phyloP scores from a whole-genome alignment of 805 yeast genomes.

The Candida golubevii region DNA sequence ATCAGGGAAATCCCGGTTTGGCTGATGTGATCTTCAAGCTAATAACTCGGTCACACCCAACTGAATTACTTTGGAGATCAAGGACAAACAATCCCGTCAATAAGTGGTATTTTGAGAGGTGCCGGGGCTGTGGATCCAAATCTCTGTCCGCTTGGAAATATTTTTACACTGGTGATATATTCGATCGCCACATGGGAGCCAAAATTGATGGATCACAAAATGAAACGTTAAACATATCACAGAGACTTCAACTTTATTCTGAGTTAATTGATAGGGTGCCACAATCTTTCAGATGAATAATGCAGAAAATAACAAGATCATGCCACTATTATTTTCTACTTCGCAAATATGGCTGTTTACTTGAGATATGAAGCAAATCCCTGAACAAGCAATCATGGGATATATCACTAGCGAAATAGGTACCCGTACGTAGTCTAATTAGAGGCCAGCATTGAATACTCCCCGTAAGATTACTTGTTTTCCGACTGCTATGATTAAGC shows the following conservation, averaged over 20 bases:
- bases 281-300: constrained; percentile 8
- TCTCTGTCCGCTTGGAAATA: constrained; percentile 38
- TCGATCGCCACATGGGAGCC: constrained; percentile 30
- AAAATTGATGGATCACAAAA: constrained; percentile 13
- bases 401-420: too few species aligned
- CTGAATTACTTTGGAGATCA: constrained; percentile 87
- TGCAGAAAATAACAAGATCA: too few species aligned
- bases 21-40: constrained; percentile 91
- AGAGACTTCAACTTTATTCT: constrained; percentile 11
- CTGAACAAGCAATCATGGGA: too few species aligned
- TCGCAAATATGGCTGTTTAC: too few species aligned
- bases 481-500: neutral
- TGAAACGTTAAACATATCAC: constrained; percentile 12
- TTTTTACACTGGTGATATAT: constrained; percentile 39
- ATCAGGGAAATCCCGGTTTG: constrained; percentile 89
- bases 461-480: too few species aligned
- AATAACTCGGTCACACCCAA: constrained; percentile 62
- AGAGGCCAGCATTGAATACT: too few species aligned
- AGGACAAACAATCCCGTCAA: constrained; percentile 84
- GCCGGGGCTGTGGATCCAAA: constrained; percentile 56
- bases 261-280: constrained; percentile 10
- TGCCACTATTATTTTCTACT: too few species aligned
- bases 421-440: too few species aligned
- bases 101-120: constrained; percentile 95
- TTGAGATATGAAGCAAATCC: too few species aligned